Conservation (phyloP, 768 basidiomycete genomes). For the Mycena olivaceomarginata region DNA sequence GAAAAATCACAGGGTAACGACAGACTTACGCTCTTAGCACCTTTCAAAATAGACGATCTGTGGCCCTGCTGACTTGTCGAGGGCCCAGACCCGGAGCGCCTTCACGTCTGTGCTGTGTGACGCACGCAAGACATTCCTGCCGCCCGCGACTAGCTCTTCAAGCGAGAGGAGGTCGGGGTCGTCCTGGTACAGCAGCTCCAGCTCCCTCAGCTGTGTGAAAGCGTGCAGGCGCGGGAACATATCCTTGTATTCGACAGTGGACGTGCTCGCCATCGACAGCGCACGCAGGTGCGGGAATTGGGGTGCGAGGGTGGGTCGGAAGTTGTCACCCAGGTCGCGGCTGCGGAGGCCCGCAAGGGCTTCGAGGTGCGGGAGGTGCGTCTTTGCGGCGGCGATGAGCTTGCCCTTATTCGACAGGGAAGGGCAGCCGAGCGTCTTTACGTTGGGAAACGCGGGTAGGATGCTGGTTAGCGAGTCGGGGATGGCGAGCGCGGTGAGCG, state of each 20-base stretch:
- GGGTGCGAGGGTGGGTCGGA: background rate
- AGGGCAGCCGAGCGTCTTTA: slow-evolving; percentile 8
- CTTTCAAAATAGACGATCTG: background rate
- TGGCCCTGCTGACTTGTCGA: background rate
- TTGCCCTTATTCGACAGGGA: background rate
- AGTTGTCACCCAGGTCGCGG: background rate
- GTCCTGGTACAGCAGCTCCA: background rate
- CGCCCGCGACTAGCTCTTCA: background rate
- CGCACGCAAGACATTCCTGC: background rate
- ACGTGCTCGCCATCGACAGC: slow-evolving; percentile 8
- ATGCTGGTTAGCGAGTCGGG: background rate
- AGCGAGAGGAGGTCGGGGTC: background rate
- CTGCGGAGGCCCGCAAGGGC: slow-evolving; percentile 6
- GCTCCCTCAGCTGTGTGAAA: slow-evolving; percentile 4
- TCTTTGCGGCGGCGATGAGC: background rate
- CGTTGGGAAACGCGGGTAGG: slow-evolving; percentile 26
- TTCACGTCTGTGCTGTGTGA: background rate
- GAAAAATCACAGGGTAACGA: background rate
- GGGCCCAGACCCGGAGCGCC: slow-evolving; percentile 12
- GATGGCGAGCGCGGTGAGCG: slow-evolving; percentile 5
- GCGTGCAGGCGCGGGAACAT: background rate
- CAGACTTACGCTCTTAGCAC: background rate
- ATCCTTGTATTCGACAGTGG: background rate
- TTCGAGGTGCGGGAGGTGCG: slow-evolving; percentile 7
- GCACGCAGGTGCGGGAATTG: slow-evolving; percentile 20